Base-by-base conservation (phyloP, 331 rosid genomes). In the Pyrus hybrid region DNA sequence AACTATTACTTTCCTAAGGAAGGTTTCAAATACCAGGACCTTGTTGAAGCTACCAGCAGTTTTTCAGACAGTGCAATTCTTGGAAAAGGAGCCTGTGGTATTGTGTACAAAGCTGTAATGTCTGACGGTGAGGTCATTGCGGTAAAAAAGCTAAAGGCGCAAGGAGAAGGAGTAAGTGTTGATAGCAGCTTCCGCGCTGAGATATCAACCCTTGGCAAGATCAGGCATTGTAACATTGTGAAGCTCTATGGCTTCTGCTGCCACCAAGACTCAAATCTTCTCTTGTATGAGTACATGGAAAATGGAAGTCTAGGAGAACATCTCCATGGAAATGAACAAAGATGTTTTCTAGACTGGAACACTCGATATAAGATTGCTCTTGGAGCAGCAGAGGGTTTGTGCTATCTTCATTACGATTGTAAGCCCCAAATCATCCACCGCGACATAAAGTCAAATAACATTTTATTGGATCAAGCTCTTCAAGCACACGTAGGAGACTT, bases 71-170 rank as follows among this genome's bases (percentile, higher is more conserved):
- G 30, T 32, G 83, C 82, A 47, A 61, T 86, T 71, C n/a, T 90
- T 33, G 96, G 96, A 80, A 86, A 80, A 47, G 96, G 93, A 72
- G 96, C 96, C 54, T 90, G 96, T 69, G 96, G 96, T 14, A 90
- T 88, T 57, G 96, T 90, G 58, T 90, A 88, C 76, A 90, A 88
- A 80, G 96, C 89, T 74, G 77, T 81, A 65, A 86, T 90, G 89
- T 68, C 79, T 60, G 68, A 81, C 51, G 87, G 89, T 64, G 85
- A 85, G 37, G 83, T 85, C 77, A 84, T 90, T 68, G 96, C 96
- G 12, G 93, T 90, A 7, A 90, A 90, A 79, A 90, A 80, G 82
- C 83, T 90, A 73, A 88, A 83, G 79, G 86, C 93, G 0, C 92
- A 75, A 5, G 89, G 91, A 81, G 92, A 86, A 80, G 96, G 86